These are phyloP conservation scores for Fusarium piperis DNA, from an alignment of 2,329 filamentous ascomycete genomes.

Conservation along the genomic window DNA sequence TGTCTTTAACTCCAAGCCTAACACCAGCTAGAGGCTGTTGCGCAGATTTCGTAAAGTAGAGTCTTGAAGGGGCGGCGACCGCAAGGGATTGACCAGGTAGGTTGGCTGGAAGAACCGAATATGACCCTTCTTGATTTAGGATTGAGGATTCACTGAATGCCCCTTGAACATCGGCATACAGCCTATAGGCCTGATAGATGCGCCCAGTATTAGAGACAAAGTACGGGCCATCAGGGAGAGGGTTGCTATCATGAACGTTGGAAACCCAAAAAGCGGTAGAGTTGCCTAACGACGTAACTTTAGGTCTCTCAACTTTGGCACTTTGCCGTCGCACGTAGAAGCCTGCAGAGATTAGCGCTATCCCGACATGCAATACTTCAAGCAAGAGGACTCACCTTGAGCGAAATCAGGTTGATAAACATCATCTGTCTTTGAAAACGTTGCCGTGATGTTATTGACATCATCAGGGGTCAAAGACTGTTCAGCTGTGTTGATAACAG, in stretches of 20 bases:
- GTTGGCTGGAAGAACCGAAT: not conserved
- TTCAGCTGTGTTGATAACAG: not conserved
- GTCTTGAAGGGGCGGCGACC: not conserved
- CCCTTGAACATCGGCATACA: not conserved
- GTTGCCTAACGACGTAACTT: not conserved
- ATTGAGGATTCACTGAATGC: not conserved
- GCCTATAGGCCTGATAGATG: not conserved
- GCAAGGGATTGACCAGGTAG: not conserved
- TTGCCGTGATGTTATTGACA: not conserved
- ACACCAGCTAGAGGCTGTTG: not conserved
- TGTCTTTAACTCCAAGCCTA: not conserved
- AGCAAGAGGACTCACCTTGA: not conserved
- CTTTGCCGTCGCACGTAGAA: not conserved
- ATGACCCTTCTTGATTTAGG: not conserved
- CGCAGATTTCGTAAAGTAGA: not conserved
- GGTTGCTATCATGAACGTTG: too few relatives aligned
- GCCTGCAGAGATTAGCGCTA: not conserved
- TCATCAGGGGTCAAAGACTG: not conserved
- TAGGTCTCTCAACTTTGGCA: not conserved
- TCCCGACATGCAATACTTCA: too few relatives aligned
- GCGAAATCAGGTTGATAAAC: not conserved
- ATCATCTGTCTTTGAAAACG: not conserved
- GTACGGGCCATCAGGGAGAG: not conserved
- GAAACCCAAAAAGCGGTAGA: not conserved
- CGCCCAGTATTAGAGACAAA: not conserved